Conservation (phyloP, 2,329 filamentous ascomycete species). For the Aspergillus alliaceus region DNA sequence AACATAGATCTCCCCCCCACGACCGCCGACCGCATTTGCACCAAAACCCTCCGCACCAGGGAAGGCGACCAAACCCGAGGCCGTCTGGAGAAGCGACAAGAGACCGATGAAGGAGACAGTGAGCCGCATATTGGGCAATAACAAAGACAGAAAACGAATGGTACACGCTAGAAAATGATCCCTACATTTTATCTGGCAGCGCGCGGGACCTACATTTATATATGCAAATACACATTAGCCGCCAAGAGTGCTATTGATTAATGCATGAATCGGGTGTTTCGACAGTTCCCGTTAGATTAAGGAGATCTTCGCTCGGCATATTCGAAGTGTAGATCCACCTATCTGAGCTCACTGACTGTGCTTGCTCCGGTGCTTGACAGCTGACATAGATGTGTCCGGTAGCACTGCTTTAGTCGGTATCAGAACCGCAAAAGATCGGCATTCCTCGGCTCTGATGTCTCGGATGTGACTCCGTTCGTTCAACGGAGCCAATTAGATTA, state of each 20-base stretch:
- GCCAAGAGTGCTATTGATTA: not conserved
- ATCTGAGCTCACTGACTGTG: not conserved
- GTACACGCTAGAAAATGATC: not conserved
- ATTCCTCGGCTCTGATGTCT: not conserved
- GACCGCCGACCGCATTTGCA: constrained; percentile 48
- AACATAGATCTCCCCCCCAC: constrained; percentile 49
- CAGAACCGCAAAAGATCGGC: not conserved
- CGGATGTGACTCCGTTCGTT: not conserved
- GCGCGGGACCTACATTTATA: not conserved
- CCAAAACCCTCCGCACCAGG: constrained; percentile 55
- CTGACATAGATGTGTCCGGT: not conserved
- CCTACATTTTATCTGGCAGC: not conserved
- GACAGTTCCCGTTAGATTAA: not conserved
- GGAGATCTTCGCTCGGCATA: not conserved
- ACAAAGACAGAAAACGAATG: not conserved
- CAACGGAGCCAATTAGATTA: not conserved
- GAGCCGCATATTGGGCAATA: constrained; percentile 4
- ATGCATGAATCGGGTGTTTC: not conserved
- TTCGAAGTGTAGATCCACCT: not conserved
- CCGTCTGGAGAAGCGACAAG: constrained; percentile 8
- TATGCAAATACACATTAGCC: not conserved
- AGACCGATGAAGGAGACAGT: constrained; percentile 2
- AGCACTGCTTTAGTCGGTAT: not conserved
- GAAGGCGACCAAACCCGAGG: constrained; percentile 40
- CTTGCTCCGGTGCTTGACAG: not conserved